Percentiles rank a stretch among this genome's conserved stretches.
phyloP scores from a whole-genome alignment of 768 basidiomycete species.

The Russula abietina region DNA sequence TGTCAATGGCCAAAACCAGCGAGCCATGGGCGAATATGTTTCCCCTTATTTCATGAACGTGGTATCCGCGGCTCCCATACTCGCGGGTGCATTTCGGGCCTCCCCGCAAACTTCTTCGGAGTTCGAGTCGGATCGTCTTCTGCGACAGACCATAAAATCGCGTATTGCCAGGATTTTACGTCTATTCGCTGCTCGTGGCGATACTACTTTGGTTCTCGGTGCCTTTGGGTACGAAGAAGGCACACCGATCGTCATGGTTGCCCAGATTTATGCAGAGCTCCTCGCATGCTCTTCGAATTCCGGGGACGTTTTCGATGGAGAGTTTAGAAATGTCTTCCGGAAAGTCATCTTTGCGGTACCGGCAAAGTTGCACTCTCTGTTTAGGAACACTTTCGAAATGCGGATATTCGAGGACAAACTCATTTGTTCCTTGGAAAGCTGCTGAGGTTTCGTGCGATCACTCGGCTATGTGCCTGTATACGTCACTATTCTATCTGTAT shows the following conservation, averaged over 20 bases:
- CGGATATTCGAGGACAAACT: constrained; percentile 21
- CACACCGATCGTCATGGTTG: constrained; percentile 10
- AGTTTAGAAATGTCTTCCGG: constrained; percentile 18
- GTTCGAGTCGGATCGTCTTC: background rate
- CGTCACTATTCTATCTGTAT: background rate
- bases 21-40: constrained; percentile 23
- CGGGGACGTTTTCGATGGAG: constrained; percentile 6
- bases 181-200: constrained; percentile 15
- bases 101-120: background rate
- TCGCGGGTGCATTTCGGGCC: background rate
- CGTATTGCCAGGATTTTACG: constrained; percentile 15
- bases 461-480: background rate
- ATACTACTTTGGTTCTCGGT: constrained; percentile 20
- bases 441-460: background rate
- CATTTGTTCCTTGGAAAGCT: constrained; percentile 7
- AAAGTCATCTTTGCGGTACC: constrained; percentile 22
- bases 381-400: constrained; percentile 20
- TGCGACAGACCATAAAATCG: constrained; percentile 18
- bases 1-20: constrained; percentile 21
- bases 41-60: constrained; percentile 24
- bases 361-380: constrained; percentile 9
- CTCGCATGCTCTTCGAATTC: constrained; percentile 11
- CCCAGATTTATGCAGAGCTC: constrained; percentile 23
- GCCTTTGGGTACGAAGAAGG: constrained; percentile 20
- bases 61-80: constrained; percentile 12